Evolutionary conservation across 2,329 filamentous ascomycete genomes (phyloP).

Genomic region (Bipolaris cookei): DNA sequence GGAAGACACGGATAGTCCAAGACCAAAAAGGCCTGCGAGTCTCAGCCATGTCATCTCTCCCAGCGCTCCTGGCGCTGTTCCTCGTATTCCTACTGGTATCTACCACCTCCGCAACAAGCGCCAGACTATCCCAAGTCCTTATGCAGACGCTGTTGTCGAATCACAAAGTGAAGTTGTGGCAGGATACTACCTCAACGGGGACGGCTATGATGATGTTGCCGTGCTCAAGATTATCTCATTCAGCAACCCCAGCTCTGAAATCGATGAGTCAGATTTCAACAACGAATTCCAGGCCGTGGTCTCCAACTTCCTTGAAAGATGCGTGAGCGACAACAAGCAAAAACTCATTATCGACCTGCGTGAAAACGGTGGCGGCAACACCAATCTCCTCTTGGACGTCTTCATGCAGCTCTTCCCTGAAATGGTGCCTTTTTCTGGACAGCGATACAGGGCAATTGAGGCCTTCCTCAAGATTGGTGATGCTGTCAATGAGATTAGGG

Average conservation of each 20-base stretch:
- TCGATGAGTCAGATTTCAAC: slow-evolving; percentile 19
- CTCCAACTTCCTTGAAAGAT: slow-evolving; percentile 53
- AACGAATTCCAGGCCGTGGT: slow-evolving; percentile 42
- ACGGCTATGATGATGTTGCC: slow-evolving; percentile 46
- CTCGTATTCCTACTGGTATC: slow-evolving; percentile 32
- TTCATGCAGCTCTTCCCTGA: slow-evolving; percentile 62
- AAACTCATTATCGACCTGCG: slow-evolving; percentile 68
- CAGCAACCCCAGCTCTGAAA: slow-evolving; percentile 18
- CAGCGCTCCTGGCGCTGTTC: slow-evolving; percentile 17
- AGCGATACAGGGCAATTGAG: slow-evolving; percentile 29
- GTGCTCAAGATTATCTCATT: slow-evolving; percentile 55
- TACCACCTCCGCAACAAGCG: slow-evolving; percentile 30
- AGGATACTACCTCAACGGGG: slow-evolving; percentile 53
- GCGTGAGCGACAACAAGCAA: slow-evolving; percentile 56
- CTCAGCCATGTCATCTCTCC: slow-evolving; percentile 8
- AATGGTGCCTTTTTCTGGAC: slow-evolving; percentile 46
- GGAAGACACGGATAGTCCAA: not conserved
- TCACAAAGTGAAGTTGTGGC: slow-evolving; percentile 37
- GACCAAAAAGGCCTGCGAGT: not conserved
- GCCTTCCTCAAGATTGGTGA: slow-evolving; percentile 31
- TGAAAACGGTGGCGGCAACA: slow-evolving; percentile 63
- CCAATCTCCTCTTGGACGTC: slow-evolving; percentile 41
- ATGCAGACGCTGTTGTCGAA: slow-evolving; percentile 23
- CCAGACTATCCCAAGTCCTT: slow-evolving; percentile 13
- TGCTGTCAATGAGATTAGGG: slow-evolving; percentile 30